Percentiles rank a stretch among this genome's conserved stretches.
Evolutionary conservation across 2,329 filamentous ascomycete genomes (phyloP).

Genomic region (Aspergillus melleus): DNA sequence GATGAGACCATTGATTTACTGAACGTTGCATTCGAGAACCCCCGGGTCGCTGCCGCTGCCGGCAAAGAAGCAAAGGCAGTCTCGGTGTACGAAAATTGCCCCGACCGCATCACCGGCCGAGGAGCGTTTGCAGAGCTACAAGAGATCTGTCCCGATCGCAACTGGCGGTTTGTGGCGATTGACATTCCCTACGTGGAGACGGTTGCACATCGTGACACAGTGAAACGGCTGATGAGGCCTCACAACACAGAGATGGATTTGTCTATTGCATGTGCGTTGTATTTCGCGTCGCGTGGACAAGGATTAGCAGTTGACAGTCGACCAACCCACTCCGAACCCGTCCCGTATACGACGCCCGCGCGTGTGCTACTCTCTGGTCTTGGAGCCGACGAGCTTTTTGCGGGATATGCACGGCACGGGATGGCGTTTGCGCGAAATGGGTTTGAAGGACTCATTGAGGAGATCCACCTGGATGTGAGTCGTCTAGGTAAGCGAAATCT

Average conservation of each 20-base stretch:
- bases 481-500: constrained; percentile 92
- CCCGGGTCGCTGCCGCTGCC: constrained; percentile 63
- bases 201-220: constrained; percentile 63
- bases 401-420: constrained; percentile 83
- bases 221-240: constrained; percentile 79
- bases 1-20: constrained; percentile 78
- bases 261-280: constrained; percentile 90
- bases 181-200: constrained; percentile 81
- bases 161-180: constrained; percentile 78
- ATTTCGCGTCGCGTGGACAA: constrained; percentile 81
- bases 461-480: constrained; percentile 80
- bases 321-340: constrained; percentile 12
- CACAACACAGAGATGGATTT: constrained; percentile 99
- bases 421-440: constrained; percentile 71
- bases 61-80: constrained; percentile 32
- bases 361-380: constrained; percentile 87
- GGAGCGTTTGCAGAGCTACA: constrained; percentile 75
- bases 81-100: constrained; percentile 74
- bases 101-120: constrained; percentile 84
- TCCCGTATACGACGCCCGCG: constrained; percentile 66
- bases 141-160: constrained; percentile 65
- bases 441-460: constrained; percentile 71
- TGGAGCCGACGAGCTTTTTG: constrained; percentile 94
- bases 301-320: constrained; percentile 49
- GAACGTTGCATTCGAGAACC: constrained; percentile 97